phyloP scores from a whole-genome alignment of 768 basidiomycete genomes.

The Boletus rufocinnamomeus region DNA sequence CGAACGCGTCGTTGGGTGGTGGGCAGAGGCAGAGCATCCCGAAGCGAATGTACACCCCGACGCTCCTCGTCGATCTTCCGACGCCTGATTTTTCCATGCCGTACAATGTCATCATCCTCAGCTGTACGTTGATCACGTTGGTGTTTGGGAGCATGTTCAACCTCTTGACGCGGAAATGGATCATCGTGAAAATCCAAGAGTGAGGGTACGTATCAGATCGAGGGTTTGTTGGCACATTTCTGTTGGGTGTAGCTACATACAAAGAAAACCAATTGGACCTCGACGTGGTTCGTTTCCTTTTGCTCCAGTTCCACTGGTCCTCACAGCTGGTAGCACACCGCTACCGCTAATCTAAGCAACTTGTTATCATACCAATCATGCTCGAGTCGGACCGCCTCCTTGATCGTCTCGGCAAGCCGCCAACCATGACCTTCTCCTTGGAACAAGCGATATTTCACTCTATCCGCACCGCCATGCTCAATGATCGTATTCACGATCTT shows the following conservation, averaged over 20 bases:
- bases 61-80: conserved; percentile 89
- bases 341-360: conserved; percentile 6
- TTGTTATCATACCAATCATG: conserved; percentile 37
- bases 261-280: not conserved
- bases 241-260: not conserved
- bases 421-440: conserved; percentile 49
- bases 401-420: conserved; percentile 38
- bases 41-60: conserved; percentile 69
- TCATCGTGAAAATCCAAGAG: conserved; percentile 43
- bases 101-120: conserved; percentile 99
- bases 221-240: not conserved
- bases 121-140: conserved; percentile 85
- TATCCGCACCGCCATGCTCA: conserved; percentile 20
- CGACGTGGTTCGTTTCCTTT: not conserved
- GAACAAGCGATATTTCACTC: conserved; percentile 42
- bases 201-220: not conserved
- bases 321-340: conserved; percentile 1
- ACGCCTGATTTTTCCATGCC: conserved; percentile 99
- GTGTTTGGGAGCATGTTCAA: conserved; percentile 95
- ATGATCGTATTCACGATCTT: conserved; percentile 33
- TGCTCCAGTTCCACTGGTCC: too few relatives aligned
- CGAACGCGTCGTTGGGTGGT: conserved; percentile 5
- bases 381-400: conserved; percentile 37
- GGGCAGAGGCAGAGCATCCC: conserved; percentile 10
- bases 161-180: conserved; percentile 76